Percentiles rank a stretch among this genome's conserved stretches.
Evolutionary conservation across 2,329 filamentous ascomycete genomes (phyloP).

Genomic region (Cytospora chrysosperma): DNA sequence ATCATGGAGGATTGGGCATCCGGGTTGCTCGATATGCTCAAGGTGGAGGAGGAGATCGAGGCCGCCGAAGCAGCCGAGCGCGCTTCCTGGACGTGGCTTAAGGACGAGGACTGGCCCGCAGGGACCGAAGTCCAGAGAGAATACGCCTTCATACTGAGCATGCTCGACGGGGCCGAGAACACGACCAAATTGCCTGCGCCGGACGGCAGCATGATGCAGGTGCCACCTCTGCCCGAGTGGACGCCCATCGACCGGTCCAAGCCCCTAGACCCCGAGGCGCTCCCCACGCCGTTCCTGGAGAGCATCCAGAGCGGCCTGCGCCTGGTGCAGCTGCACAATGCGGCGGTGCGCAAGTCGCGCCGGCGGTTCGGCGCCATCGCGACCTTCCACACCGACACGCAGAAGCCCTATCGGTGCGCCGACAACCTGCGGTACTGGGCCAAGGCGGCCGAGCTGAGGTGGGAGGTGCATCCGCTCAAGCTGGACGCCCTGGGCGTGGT

Average conservation of each 20-base stretch:
- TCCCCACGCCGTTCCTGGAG: conserved; percentile 72
- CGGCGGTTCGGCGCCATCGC: conserved; percentile 88
- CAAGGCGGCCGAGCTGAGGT: conserved; percentile 92
- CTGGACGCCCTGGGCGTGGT: conserved; percentile 87
- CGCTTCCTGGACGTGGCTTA: conserved; percentile 76
- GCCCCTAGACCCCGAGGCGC: conserved; percentile 33
- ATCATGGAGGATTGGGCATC: conserved; percentile 77
- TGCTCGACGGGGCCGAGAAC: conserved; percentile 41
- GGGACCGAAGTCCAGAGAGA: conserved; percentile 70
- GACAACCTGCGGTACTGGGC: conserved; percentile 96
- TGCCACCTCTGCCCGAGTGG: conserved; percentile 67
- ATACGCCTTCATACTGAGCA: conserved; percentile 75
- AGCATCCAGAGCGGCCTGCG: conserved; percentile 75
- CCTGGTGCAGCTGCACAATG: conserved; percentile 86
- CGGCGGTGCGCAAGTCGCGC: conserved; percentile 78
- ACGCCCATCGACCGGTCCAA: conserved; percentile 49
- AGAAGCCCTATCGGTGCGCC: conserved; percentile 88
- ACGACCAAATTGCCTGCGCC: conserved; percentile 17
- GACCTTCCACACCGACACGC: conserved; percentile 85
- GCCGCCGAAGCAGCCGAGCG: conserved; percentile 68
- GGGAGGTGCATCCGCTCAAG: conserved; percentile 74
- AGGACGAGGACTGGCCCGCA: conserved; percentile 70
- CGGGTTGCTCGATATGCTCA: conserved; percentile 73
- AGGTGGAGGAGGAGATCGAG: conserved; percentile 75
- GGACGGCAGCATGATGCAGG: conserved; percentile 44